phyloP scores from a whole-genome alignment of 108 stramenopile genomes.

The Discostella stelligeroides region DNA sequence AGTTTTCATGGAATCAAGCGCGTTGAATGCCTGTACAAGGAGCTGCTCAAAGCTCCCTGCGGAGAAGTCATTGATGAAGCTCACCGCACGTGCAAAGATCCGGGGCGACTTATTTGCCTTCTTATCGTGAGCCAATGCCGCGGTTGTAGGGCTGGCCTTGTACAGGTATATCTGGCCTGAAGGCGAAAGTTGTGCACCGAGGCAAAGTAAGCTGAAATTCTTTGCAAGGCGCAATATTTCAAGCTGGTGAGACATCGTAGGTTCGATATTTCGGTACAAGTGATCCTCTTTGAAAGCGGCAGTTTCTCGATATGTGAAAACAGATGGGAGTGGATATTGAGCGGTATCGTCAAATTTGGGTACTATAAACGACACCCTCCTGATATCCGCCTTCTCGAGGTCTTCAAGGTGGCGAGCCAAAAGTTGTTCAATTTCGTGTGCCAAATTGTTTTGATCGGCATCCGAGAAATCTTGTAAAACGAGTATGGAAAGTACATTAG shows the following conservation, averaged over 20 bases:
- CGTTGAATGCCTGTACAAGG: constrained; percentile 93
- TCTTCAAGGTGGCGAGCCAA: constrained; percentile 48
- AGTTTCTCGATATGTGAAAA: constrained; percentile 90
- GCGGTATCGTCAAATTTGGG: constrained; percentile 36
- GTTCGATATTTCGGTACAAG: constrained; percentile 93
- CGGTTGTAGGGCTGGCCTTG: constrained; percentile 81
- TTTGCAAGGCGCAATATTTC: constrained; percentile 83
- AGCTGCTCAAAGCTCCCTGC: constrained; percentile 85
- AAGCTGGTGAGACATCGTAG: constrained; percentile 88
- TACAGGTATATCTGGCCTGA: constrained; percentile 94
- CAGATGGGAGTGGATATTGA: constrained; percentile 69
- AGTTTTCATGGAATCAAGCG: constrained; percentile 76
- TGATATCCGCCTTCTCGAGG: constrained; percentile 70
- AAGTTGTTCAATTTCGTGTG: constrained; percentile 54
- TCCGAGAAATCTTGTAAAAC: constrained; percentile 56
- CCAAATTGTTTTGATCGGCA: constrained; percentile 53
- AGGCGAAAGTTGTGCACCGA: constrained; percentile 76
- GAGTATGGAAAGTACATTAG: constrained; percentile 90
- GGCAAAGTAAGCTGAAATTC: constrained; percentile 88
- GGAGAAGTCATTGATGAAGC: constrained; percentile 79
- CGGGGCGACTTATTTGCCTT: constrained; percentile 81
- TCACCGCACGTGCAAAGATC: constrained; percentile 85
- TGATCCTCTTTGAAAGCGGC: constrained; percentile 88
- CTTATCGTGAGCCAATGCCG: constrained; percentile 78
- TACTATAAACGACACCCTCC: constrained; percentile 83